phyloP scores from a whole-genome alignment of 345 rosid species.

The Luvunga scandens region DNA sequence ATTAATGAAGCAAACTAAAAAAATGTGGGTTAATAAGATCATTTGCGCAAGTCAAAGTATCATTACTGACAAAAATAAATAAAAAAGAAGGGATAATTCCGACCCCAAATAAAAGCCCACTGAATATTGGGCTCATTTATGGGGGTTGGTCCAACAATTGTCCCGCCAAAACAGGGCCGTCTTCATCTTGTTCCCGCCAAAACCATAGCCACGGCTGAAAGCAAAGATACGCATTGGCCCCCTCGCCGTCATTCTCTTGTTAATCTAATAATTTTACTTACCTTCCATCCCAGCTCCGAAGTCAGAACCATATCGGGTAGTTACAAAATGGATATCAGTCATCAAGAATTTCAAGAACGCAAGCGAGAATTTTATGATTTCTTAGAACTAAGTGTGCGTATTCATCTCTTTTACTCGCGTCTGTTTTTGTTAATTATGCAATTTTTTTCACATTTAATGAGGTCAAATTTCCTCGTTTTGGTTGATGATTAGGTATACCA shows the following conservation, averaged over 20 bases:
- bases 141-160: neutral
- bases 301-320: neutral
- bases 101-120: neutral
- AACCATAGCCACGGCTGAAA: constrained; percentile 18
- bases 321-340: constrained; percentile 53
- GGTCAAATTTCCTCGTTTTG: neutral
- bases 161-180: neutral
- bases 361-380: constrained; percentile 80
- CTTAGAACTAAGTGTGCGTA: constrained; percentile 61
- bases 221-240: neutral
- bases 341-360: constrained; percentile 61
- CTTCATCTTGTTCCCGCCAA: constrained; percentile 35
- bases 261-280: constrained; percentile 1
- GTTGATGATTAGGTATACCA: constrained; percentile 48
- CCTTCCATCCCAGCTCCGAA: neutral
- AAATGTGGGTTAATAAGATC: no score
- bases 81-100: neutral
- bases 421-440: neutral
- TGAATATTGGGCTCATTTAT: neutral
- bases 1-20: no score
- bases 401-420: neutral
- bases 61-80: no score
- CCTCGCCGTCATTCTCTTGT: neutral
- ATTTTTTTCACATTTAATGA: neutral
- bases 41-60: no score